A percentile compares a stretch with the other conserved stretches of the same genome.
Evolutionary conservation across 257 asterid genomes (phyloP).

Genomic region (Agastache rugosa): DNA sequence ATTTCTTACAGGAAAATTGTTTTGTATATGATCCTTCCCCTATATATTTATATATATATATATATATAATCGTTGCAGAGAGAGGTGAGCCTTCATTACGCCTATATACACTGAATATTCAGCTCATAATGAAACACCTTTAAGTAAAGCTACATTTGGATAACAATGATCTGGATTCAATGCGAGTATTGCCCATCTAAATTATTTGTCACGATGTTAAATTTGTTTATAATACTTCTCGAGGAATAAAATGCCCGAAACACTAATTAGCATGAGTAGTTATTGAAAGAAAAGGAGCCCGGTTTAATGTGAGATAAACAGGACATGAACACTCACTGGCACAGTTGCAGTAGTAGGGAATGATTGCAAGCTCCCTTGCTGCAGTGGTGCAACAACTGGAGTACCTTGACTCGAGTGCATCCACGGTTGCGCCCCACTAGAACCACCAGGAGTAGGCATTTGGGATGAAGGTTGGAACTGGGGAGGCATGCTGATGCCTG

Average conservation of each 20-base stretch:
- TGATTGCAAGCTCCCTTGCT: constrained; percentile 56
- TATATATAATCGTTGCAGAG: no score
- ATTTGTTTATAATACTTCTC: neutral
- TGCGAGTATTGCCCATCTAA: no score
- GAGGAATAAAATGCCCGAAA: neutral
- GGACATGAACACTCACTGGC: constrained; percentile 46
- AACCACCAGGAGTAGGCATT: constrained; percentile 58
- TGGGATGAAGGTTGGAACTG: constrained; percentile 76
- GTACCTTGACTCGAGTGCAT: constrained; percentile 67
- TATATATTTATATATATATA: no score
- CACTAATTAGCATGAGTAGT: neutral
- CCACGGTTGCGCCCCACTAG: constrained; percentile 72
- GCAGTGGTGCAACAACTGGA: constrained; percentile 62
- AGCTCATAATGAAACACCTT: neutral
- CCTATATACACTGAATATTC: neutral
- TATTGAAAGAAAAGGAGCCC: neutral
- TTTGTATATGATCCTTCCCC: no score
- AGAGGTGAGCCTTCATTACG: neutral
- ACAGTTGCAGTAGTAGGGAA: constrained; percentile 46
- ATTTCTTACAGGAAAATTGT: no score
- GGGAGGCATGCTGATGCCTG: constrained; percentile 49
- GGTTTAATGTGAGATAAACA: constrained; percentile 15
- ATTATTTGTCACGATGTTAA: no score
- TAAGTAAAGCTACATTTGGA: neutral
- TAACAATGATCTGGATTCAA: neutral